Evolutionary conservation across 495 filamentous ascomycete species (phyloP).

Genomic region (Trichoderma orchidacearum): DNA sequence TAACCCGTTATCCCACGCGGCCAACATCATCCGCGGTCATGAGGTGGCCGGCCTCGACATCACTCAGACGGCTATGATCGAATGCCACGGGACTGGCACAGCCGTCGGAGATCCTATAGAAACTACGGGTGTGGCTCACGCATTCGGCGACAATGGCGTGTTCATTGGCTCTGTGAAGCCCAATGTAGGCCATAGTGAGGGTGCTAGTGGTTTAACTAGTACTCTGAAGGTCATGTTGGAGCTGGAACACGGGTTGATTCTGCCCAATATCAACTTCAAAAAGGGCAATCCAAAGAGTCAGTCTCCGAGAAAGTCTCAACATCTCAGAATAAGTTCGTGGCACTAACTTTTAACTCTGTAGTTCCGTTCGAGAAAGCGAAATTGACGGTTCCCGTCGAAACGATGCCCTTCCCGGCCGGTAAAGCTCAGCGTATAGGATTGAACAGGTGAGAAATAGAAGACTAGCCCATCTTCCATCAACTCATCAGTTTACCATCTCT

Average conservation of each 20-base stretch:
- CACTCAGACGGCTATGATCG: constrained; percentile 20
- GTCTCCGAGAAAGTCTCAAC: constrained; percentile 9
- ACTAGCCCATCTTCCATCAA: too few species aligned
- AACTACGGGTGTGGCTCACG: constrained; percentile 14
- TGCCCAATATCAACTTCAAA: constrained; percentile 19
- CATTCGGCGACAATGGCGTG: constrained; percentile 17
- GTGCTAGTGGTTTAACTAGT: constrained; percentile 27
- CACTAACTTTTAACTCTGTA: not conserved
- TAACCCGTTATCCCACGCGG: constrained; percentile 27
- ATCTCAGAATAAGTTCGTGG: not conserved
- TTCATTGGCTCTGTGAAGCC: constrained; percentile 39
- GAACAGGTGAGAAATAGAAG: too few species aligned
- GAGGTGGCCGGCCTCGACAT: constrained; percentile 22
- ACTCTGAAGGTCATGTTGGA: constrained; percentile 35
- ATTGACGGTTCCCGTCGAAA: constrained; percentile 11
- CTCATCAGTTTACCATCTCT: too few species aligned
- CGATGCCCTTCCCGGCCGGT: constrained; percentile 9
- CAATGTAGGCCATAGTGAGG: constrained; percentile 38
- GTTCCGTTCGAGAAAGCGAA: constrained; percentile 10
- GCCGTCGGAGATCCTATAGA: constrained; percentile 25
- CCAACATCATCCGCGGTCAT: constrained; percentile 30
- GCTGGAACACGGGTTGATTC: constrained; percentile 27
- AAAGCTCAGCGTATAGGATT: constrained; percentile 15
- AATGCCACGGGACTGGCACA: constrained; percentile 23
- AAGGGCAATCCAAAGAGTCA: constrained; percentile 15